Conservation (phyloP, 139 green algal species). For the Chlorokybus atmophyticus region DNA sequence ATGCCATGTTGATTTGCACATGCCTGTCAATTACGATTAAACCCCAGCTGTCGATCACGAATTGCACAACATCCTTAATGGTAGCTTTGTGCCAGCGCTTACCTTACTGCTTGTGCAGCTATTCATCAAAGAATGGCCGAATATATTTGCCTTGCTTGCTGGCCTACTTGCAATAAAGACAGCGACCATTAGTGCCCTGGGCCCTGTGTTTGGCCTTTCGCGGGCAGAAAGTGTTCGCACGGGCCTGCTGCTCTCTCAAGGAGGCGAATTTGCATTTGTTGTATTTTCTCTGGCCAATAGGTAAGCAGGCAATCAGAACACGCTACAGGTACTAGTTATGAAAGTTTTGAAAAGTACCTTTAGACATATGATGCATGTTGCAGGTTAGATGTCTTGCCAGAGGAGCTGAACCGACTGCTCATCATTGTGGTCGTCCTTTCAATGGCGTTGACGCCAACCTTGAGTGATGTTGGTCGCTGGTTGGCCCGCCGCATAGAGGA, state of each 20-base stretch:
- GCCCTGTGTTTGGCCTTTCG: constrained; percentile 58
- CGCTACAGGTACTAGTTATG: no score
- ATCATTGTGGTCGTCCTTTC: constrained; percentile 83
- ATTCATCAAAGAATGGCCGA: constrained; percentile 48
- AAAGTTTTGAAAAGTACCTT: no score
- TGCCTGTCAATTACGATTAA: no score
- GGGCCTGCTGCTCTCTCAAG: constrained; percentile 77
- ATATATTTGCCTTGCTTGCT: constrained; percentile 47
- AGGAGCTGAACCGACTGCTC: constrained; percentile 75
- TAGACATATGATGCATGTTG: constrained; percentile 11
- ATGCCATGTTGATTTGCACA: no score
- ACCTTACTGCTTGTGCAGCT: constrained; percentile 35
- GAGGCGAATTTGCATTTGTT: constrained; percentile 97
- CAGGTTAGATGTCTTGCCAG: constrained; percentile 59
- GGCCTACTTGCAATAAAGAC: constrained; percentile 79
- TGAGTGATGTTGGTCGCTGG: constrained; percentile 5
- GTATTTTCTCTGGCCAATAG: constrained; percentile 60
- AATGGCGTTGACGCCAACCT: constrained; percentile 77
- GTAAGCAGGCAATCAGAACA: no score
- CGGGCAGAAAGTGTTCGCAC: constrained; percentile 61
- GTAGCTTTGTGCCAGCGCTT: no score
- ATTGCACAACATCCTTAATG: neutral
- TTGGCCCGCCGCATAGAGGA: neutral
- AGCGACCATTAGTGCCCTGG: constrained; percentile 54
- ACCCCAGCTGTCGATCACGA: no score